Evolutionary conservation across 2,329 filamentous ascomycete genomes (phyloP), one percentile per base, ranked within the genome.

Genomic region (Colletotrichum navitas): DNA sequence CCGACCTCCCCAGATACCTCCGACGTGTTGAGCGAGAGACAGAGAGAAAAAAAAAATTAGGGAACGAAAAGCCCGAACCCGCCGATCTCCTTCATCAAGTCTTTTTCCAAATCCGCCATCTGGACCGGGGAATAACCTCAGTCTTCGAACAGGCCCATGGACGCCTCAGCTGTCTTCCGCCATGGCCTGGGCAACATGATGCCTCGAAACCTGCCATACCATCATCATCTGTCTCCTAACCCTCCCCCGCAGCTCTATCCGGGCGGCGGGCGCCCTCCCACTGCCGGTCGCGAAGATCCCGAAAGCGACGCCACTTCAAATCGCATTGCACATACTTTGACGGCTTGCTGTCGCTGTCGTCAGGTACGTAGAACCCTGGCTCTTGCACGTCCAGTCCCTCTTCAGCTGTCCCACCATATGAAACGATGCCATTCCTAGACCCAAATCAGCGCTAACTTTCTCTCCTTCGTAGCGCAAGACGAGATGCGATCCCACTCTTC

Each of bases 401-500:
- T 18, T 66, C 55, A 47, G 21, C 43, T 63, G 51, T 58, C 21
- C 24, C 54, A 49, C 51, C 60, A 54, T 63, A 61, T 26, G 45
- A 74, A 59, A 47, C 18, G 43, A 62, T 39, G 36, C 41, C 45
- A 24, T 14, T 47, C 51, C 29, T 16, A 58, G 55, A 39, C 21
- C 21, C 69, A 14, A 18, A 18, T 32, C 43, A 54, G 21, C 26
- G 54, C 72, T 74, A 32, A 74, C 63, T 66, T 66, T 73, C 66
- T 77, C 66, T 74, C 56, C 66, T 66, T 49, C 24, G 43, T 79
- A 97, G 95, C 91, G 95, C 78, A 99, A 99, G 86, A 98, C 95
- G 47, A 89, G 94, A 85, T 99, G 96, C 85, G 96, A 98, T 82
- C 93, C 96, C 5, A 93, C 93, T 18, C 89, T 99, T 29, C 96